Evolutionary conservation across 371 early-diverging fungal species (phyloP).

Genomic region (Phascolomyces articulosus): DNA sequence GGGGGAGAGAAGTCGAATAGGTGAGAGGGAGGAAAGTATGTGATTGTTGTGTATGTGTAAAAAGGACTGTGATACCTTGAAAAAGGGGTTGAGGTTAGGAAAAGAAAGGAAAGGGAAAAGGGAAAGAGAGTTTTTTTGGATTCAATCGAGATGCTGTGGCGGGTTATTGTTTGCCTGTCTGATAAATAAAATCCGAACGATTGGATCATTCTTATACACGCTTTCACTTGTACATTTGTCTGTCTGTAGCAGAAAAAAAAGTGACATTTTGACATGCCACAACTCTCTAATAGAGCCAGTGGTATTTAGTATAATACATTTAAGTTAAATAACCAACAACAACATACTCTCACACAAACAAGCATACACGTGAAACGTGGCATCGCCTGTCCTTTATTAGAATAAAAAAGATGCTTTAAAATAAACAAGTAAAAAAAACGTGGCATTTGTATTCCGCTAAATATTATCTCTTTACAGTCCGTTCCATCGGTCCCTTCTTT

Average conservation of each 20-base stretch:
- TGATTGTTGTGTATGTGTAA: background rate
- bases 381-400: background rate
- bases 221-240: too few species aligned
- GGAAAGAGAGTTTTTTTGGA: slow-evolving; percentile 5
- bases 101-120: slow-evolving; percentile 9
- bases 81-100: slow-evolving; percentile 11
- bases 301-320: too few species aligned
- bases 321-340: too few species aligned
- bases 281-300: too few species aligned
- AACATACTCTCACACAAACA: too few species aligned
- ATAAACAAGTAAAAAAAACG: background rate
- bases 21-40: background rate
- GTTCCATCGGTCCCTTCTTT: background rate
- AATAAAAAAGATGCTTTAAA: background rate
- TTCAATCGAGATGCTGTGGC: background rate
- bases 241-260: slow-evolving; percentile 4
- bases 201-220: background rate
- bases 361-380: slow-evolving; percentile 4
- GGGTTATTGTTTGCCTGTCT: background rate
- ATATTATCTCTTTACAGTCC: background rate
- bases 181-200: slow-evolving; percentile 8
- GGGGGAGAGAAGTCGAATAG: too few species aligned
- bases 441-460: slow-evolving; percentile 7
- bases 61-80: background rate
- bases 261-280: slow-evolving; percentile 9